Evolutionary conservation across 2,329 filamentous ascomycete species (phyloP).

Genomic region (Aspergillus sp.): DNA sequence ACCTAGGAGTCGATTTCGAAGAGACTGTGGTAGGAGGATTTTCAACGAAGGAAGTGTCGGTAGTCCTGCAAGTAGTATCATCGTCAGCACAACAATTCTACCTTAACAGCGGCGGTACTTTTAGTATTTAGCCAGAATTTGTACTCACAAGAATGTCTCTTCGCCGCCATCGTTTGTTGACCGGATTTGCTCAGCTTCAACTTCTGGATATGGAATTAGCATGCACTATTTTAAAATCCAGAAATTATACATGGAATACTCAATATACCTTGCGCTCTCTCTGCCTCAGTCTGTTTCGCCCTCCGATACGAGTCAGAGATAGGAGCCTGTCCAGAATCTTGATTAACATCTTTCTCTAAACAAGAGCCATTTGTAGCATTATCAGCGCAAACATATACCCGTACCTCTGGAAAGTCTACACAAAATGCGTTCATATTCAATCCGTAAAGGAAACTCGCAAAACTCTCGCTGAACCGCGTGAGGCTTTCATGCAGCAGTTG

Average conservation of each 20-base stretch:
- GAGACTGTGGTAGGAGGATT: conserved; percentile 55
- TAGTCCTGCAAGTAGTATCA: conserved; percentile 55
- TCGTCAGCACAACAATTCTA: neutral
- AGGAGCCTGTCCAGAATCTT: conserved; percentile 52
- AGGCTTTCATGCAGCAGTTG: conserved; percentile 95
- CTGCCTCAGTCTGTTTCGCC: conserved; percentile 51
- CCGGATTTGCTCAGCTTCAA: conserved; percentile 24
- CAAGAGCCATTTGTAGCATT: no score
- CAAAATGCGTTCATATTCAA: conserved; percentile 99
- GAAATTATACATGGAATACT: neutral
- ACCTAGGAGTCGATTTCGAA: conserved; percentile 37
- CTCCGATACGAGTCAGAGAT: conserved; percentile 73
- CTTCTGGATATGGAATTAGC: conserved; percentile 20
- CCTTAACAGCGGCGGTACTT: no score
- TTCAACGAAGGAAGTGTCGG: conserved; percentile 83
- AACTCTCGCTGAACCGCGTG: conserved; percentile 88
- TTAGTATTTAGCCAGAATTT: no score
- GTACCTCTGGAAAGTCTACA: conserved; percentile 90
- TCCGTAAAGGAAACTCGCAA: conserved; percentile 89
- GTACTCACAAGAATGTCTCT: conserved; percentile 70
- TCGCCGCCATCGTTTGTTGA: conserved; percentile 49
- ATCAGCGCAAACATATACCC: no score
- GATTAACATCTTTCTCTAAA: no score
- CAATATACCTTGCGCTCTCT: conserved; percentile 38
- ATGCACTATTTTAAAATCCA: neutral